Percentiles rank a stretch among this genome's conserved stretches.
phyloP scores from a whole-genome alignment of 345 rosid species.

The Sisymbrium altissimum region DNA sequence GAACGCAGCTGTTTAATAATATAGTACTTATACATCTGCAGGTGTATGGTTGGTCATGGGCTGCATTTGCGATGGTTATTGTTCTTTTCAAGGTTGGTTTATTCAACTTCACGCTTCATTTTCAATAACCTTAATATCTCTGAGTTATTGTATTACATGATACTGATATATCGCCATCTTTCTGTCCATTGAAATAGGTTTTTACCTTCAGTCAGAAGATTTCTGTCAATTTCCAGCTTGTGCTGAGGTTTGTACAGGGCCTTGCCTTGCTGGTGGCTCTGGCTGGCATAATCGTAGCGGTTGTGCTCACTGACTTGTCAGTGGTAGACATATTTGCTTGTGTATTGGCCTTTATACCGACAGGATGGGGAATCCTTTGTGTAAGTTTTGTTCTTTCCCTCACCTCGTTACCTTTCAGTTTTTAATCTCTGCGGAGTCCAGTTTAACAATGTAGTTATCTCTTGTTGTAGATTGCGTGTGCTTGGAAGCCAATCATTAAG shows the following conservation, averaged over 20 bases:
- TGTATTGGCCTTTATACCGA: constrained; percentile 81
- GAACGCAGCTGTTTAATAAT: neutral
- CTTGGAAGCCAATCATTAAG: constrained; percentile 89
- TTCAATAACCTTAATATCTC: neutral
- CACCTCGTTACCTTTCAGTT: neutral
- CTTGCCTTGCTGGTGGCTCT: constrained; percentile 63
- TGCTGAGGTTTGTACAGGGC: constrained; percentile 88
- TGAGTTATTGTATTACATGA: constrained; percentile 8
- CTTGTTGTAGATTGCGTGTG: constrained; percentile 71
- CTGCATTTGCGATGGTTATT: constrained; percentile 58
- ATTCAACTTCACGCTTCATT: neutral
- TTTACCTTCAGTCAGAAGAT: constrained; percentile 97
- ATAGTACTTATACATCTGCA: constrained; percentile 25
- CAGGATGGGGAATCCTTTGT: constrained; percentile 92
- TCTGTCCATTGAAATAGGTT: constrained; percentile 44
- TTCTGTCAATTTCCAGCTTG: constrained; percentile 91
- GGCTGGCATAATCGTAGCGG: constrained; percentile 70
- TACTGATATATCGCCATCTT: neutral
- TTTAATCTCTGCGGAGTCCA: neutral
- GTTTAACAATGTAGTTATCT: neutral
- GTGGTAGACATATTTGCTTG: constrained; percentile 74
- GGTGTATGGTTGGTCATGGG: constrained; percentile 92
- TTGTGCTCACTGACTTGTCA: constrained; percentile 42
- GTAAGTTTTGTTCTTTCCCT: constrained; percentile 49
- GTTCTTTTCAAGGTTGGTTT: constrained; percentile 76